Evolutionary conservation across 2,329 filamentous ascomycete species (phyloP).

Genomic region (Bipolaris cookei): DNA sequence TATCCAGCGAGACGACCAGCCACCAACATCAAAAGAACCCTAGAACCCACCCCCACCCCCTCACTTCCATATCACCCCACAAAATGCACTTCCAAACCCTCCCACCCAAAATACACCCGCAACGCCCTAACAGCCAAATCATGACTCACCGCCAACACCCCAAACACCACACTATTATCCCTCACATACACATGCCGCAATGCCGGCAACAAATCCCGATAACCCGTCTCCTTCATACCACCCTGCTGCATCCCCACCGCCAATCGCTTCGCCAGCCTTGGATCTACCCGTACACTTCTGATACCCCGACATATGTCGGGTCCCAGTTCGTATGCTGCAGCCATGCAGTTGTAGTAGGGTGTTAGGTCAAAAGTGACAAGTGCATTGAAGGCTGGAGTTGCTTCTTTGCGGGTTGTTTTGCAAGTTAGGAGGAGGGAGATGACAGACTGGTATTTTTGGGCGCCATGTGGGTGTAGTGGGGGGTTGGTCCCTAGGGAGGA

Average conservation of each 20-base stretch:
- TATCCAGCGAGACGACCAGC: too few species aligned
- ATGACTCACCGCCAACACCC: slow-evolving; percentile 6
- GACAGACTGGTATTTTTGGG: slow-evolving; percentile 1
- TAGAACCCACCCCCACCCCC: too few species aligned
- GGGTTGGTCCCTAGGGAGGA: background rate
- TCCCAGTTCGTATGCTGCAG: slow-evolving; percentile 8
- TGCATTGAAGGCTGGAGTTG: slow-evolving; percentile 5
- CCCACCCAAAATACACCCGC: slow-evolving; percentile 3
- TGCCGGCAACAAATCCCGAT: slow-evolving; percentile 9
- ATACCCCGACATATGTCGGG: slow-evolving; percentile 5
- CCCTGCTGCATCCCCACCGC: slow-evolving; percentile 3
- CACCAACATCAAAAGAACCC: too few species aligned
- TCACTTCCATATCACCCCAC: background rate
- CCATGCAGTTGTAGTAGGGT: slow-evolving; percentile 6
- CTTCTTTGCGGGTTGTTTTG: slow-evolving; percentile 2
- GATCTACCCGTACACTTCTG: background rate
- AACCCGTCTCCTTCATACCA: background rate
- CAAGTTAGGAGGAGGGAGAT: slow-evolving; percentile 7
- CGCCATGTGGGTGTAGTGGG: background rate
- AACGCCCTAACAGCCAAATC: slow-evolving; percentile 7
- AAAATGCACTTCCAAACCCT: slow-evolving; percentile 1
- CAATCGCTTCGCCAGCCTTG: slow-evolving; percentile 3
- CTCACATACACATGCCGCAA: slow-evolving; percentile 6
- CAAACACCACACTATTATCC: background rate
- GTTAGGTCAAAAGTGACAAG: slow-evolving; percentile 11